A percentile compares a stretch with the other conserved stretches of the same genome.
Conservation (phyloP, 805 yeast genomes). For the Teunomyces panamensis region DNA sequence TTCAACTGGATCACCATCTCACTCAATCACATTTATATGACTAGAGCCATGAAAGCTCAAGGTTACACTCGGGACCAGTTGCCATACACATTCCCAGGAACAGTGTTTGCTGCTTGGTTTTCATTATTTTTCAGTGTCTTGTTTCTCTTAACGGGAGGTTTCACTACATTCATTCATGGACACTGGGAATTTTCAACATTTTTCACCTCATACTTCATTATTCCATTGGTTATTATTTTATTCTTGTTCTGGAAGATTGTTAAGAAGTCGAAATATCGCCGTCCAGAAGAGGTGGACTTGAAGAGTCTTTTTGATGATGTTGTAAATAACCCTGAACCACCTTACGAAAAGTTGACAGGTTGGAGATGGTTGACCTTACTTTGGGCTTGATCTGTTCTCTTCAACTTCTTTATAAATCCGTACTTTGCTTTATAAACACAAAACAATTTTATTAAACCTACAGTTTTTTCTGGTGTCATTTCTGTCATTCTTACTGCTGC, state of each 20-base stretch:
- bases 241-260: constrained; percentile 30
- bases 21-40: constrained; percentile 26
- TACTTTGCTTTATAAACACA: background rate
- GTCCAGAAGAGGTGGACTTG: constrained; percentile 20
- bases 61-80: constrained; percentile 29
- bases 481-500: too few relatives aligned
- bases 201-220: constrained; percentile 19
- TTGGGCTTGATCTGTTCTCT: constrained; percentile 13
- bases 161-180: constrained; percentile 30
- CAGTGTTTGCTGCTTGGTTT: constrained; percentile 29
- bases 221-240: constrained; percentile 26
- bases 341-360: constrained; percentile 18
- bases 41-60: constrained; percentile 40
- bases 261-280: constrained; percentile 21
- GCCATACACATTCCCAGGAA: constrained; percentile 27
- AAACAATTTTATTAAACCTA: too few relatives aligned
- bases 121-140: constrained; percentile 17
- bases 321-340: constrained; percentile 27
- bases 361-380: constrained; percentile 16
- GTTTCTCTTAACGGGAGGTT: constrained; percentile 35
- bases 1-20: constrained; percentile 31
- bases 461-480: too few relatives aligned
- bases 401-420: background rate
- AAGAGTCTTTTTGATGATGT: constrained; percentile 23
- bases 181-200: constrained; percentile 12